These are phyloP conservation scores for Vaccinium corymbosum DNA, from an alignment of 148 eudicot species.

Conservation along the genomic window DNA sequence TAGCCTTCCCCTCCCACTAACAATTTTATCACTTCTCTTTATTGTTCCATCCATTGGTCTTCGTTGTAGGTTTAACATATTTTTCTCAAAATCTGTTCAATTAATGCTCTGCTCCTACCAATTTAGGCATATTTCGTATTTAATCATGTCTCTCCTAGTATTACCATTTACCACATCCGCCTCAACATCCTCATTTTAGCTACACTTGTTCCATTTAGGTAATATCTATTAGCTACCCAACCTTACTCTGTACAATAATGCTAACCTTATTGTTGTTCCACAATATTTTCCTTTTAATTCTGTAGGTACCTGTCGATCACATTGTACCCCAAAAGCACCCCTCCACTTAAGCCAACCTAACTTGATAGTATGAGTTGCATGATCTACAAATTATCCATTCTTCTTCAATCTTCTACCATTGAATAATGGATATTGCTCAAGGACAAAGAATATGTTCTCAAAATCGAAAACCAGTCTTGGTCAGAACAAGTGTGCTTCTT, in stretches of 20 bases:
- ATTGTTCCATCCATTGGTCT: neutral
- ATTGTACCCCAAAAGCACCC: too few species aligned
- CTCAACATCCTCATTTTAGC: neutral
- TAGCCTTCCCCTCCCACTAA: too few species aligned
- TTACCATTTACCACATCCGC: neutral
- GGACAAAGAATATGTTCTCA: too few species aligned
- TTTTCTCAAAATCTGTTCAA: neutral
- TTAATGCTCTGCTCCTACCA: neutral
- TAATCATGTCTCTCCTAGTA: neutral
- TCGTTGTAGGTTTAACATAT: neutral
- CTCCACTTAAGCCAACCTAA: neutral
- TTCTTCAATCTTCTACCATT: too few species aligned
- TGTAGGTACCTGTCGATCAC: neutral
- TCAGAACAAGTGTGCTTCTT: neutral
- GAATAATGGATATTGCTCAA: too few species aligned
- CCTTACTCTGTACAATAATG: too few species aligned
- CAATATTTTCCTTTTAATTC: neutral
- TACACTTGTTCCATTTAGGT: too few species aligned
- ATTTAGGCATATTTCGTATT: neutral
- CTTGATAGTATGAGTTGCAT: neutral
- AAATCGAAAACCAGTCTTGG: neutral
- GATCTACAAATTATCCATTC: neutral
- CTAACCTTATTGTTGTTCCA: neutral
- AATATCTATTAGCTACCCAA: neutral
- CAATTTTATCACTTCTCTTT: neutral